These are phyloP conservation scores for Xylaria sp. DNA, from an alignment of 2,329 filamentous ascomycete species.

Conservation along the genomic window DNA sequence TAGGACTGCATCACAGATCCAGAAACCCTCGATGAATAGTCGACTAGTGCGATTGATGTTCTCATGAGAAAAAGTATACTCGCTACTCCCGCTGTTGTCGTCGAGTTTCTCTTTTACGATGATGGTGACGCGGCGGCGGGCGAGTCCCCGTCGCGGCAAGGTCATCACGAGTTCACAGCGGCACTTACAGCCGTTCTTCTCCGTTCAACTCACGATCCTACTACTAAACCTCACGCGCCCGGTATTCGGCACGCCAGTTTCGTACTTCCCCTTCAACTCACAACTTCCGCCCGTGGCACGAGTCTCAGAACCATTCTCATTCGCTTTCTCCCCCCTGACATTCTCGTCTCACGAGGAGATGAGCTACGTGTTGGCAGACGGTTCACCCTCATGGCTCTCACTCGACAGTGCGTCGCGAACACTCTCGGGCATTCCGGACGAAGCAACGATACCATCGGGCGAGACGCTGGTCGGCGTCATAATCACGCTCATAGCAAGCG, in stretches of 20 bases:
- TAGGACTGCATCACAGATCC: background rate
- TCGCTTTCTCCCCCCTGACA: slow-evolving; percentile 77
- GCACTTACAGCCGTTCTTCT: background rate
- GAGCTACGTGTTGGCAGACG: slow-evolving; percentile 71
- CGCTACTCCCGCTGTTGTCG: background rate
- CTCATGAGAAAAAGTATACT: slow-evolving; percentile 20
- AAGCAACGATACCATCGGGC: slow-evolving; percentile 51
- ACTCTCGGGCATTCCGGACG: slow-evolving; percentile 75
- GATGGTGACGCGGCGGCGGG: slow-evolving; percentile 24
- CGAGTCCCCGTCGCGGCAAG: slow-evolving; percentile 22
- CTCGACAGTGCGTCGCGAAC: slow-evolving; percentile 72
- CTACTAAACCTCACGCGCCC: slow-evolving; percentile 44
- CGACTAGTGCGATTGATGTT: background rate
- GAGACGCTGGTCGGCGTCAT: slow-evolving; percentile 62
- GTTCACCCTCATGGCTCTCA: slow-evolving; percentile 77
- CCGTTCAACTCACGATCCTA: slow-evolving; percentile 19
- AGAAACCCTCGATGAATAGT: background rate
- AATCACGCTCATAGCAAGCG: slow-evolving; percentile 76
- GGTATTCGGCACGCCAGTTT: slow-evolving; percentile 53
- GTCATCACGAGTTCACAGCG: background rate
- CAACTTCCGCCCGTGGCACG: slow-evolving; percentile 84
- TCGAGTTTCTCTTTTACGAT: slow-evolving; percentile 21
- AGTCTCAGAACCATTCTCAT: slow-evolving; percentile 72
- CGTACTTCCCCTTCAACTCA: slow-evolving; percentile 80
- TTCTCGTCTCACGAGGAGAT: slow-evolving; percentile 72